Evolutionary conservation across 768 basidiomycete species (phyloP), one percentile per base, ranked within the genome.

Genomic region (Mycena belliarum): DNA sequence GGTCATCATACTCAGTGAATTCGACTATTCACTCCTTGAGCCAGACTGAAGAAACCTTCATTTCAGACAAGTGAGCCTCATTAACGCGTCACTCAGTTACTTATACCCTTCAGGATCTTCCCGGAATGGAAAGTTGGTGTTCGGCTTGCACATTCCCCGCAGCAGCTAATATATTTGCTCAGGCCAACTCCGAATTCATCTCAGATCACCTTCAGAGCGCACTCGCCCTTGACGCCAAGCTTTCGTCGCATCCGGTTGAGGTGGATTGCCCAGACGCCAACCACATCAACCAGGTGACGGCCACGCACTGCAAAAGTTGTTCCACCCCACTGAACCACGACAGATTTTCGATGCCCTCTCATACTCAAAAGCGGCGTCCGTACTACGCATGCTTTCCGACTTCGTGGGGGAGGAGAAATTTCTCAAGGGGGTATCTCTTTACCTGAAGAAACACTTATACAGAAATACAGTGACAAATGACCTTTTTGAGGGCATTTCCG

Each of bases 211-310:
- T 95, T 40, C 82, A 84, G 53, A 75, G 79, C n/a, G 95, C 95
- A 15, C 80, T 98, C 25, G 73, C 75, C 32, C 81, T 96, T 45
- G 96, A 98, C 67, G 82, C 93, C 2, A 91, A 93, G 67, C 74
- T 85, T 10, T 93, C 92, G 21, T 93, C 91, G 12, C 95, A 98
- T 70, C 91, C 96, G 1, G 90, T 98, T 65, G 93, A 98, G 70
- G 92, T 96, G 25, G 87, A 89, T 15, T 93, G 90, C 68, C 89
- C 88, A 0, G 92, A 95, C 69, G 89, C 91, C 9, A 88, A 90
- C 66, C 82, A 88, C 64, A 91, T 94, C 67, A 89, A 88, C 65
- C 88, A 32, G 29, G 29, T 32, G n/a, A n/a, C n/a, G n/a, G n/a
- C 29, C 12, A 32, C 7, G 12, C 12, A 12, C 29, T 32, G 29